Conservation (phyloP, 1,284 basidiomycete species). For the Phellinidium pouzarii region DNA sequence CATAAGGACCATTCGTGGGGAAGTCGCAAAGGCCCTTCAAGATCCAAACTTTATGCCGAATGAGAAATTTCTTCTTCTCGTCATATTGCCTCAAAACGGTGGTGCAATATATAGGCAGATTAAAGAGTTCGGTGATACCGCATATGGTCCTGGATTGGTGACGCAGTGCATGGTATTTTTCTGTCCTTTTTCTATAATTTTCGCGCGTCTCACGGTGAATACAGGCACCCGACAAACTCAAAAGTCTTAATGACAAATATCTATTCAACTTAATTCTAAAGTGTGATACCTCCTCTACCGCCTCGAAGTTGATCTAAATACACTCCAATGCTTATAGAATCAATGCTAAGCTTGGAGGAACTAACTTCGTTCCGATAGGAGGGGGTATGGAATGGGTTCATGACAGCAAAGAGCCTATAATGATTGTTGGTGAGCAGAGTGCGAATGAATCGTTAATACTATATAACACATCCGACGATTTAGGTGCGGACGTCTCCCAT, state of each 20-base stretch:
- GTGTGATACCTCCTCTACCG: slow-evolving; percentile 22
- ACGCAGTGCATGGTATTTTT: slow-evolving; percentile 16
- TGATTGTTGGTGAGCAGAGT: slow-evolving; percentile 32
- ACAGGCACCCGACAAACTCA: slow-evolving; percentile 18
- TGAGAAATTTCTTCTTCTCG: slow-evolving; percentile 9
- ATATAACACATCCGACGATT: not conserved
- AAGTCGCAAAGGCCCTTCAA: not conserved
- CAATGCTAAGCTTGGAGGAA: slow-evolving; percentile 36
- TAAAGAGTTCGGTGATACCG: slow-evolving; percentile 19
- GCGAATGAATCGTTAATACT: not conserved
- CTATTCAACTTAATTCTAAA: slow-evolving; percentile 35
- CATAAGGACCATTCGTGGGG: not conserved
- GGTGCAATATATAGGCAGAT: slow-evolving; percentile 19
- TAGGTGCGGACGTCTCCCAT: slow-evolving; percentile 39
- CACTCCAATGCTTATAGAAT: slow-evolving; percentile 26
- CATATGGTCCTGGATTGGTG: slow-evolving; percentile 8
- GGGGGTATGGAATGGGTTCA: slow-evolving; percentile 23
- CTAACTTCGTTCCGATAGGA: slow-evolving; percentile 27
- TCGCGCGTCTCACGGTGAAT: slow-evolving; percentile 11
- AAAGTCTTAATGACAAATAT: slow-evolving; percentile 26
- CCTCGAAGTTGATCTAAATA: not conserved
- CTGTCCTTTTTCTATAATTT: slow-evolving; percentile 28
- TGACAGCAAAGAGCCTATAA: slow-evolving; percentile 23
- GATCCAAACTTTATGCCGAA: not conserved
- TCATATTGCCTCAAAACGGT: slow-evolving; percentile 8